These are phyloP conservation scores for Entoloma clypeatum DNA, from an alignment of 1,284 basidiomycete species.

Conservation along the genomic window DNA sequence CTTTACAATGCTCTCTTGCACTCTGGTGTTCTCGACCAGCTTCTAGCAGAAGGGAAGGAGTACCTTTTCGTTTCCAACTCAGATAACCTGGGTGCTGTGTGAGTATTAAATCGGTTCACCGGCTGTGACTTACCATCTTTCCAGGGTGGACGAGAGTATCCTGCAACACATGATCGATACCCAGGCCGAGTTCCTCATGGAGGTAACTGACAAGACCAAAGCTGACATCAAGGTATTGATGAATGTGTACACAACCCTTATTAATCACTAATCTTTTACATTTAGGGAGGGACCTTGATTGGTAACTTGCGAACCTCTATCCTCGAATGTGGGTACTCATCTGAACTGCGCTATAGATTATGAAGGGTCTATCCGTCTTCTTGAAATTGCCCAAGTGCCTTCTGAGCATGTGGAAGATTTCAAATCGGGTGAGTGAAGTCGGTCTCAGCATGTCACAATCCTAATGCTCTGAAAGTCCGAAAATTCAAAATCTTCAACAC, in stretches of 20 bases:
- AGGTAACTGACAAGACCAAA: constrained; percentile 99
- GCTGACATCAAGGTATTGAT: constrained; percentile 85
- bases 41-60: constrained; percentile 94
- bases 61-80: constrained; percentile 99
- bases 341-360: constrained; percentile 58
- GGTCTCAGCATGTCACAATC: constrained; percentile 7
- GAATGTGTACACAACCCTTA: background rate
- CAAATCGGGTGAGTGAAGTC: constrained; percentile 69
- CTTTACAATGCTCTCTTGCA: constrained; percentile 91
- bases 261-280: constrained; percentile 3
- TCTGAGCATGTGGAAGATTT: constrained; percentile 98
- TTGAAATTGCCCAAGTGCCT: constrained; percentile 99
- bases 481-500: constrained; percentile 98
- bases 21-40: constrained; percentile 94
- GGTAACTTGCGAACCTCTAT: constrained; percentile 24
- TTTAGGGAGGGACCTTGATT: constrained; percentile 91
- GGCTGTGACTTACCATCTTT: constrained; percentile 16
- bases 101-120: constrained; percentile 37
- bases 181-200: constrained; percentile 92
- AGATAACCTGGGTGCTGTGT: constrained; percentile 98
- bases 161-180: constrained; percentile 89
- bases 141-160: constrained; percentile 77
- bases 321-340: background rate
- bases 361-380: constrained; percentile 88
- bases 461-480: constrained; percentile 48